phyloP scores from a whole-genome alignment of 306 rosid genomes.

The Quercus parvula region DNA sequence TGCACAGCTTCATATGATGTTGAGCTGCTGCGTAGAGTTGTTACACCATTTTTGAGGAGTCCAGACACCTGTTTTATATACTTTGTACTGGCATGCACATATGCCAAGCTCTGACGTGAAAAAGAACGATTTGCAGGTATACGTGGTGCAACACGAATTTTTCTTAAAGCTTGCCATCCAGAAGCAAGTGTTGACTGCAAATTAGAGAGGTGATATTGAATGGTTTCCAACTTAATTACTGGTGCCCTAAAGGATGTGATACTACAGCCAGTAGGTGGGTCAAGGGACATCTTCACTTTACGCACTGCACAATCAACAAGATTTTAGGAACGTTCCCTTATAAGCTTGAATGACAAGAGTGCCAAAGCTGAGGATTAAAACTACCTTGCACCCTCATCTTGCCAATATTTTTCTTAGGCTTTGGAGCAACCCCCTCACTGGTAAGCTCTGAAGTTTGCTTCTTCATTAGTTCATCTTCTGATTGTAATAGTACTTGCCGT shows the following conservation, averaged over 20 bases:
- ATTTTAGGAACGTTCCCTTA: conserved; percentile 9
- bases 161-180: conserved; percentile 80
- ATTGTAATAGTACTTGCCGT: conserved; percentile 76
- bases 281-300: conserved; percentile 77
- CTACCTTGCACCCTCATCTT: conserved; percentile 99
- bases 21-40: conserved; percentile 76
- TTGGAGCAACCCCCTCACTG: conserved; percentile 77
- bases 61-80: conserved; percentile 92
- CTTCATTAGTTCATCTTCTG: conserved; percentile 85
- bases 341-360: conserved; percentile 15
- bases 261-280: conserved; percentile 88
- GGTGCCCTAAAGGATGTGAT: conserved; percentile 57
- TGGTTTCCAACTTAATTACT: conserved; percentile 52
- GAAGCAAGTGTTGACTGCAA: conserved; percentile 68
- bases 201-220: conserved; percentile 49
- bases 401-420: conserved; percentile 82
- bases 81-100: conserved; percentile 86
- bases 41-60: conserved; percentile 80
- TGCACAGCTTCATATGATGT: conserved; percentile 85
- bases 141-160: conserved; percentile 57
- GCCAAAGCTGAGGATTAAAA: conserved; percentile 16
- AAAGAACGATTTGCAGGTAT: conserved; percentile 76
- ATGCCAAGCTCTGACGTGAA: conserved; percentile 82
- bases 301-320: conserved; percentile 58
- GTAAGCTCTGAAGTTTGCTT: conserved; percentile 73